A percentile compares a stretch with the other conserved stretches of the same genome.
Conservation (phyloP, 2,329 filamentous ascomycete species). For the Exophiala xenobiotica region DNA sequence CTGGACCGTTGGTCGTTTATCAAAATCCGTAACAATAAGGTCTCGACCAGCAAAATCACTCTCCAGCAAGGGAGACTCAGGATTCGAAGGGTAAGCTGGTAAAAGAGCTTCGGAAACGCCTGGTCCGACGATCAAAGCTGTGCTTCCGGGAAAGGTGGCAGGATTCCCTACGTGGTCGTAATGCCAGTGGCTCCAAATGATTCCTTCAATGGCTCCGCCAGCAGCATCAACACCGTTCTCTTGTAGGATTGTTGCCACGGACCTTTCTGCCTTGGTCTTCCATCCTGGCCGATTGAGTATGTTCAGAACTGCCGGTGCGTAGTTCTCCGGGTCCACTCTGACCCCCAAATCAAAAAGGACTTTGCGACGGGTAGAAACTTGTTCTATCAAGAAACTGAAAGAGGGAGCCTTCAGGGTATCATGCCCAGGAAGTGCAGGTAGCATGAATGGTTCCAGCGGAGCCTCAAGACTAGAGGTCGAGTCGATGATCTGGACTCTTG, state of each 20-base stretch:
- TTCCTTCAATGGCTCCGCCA: conserved; percentile 30
- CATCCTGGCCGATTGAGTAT: conserved; percentile 8
- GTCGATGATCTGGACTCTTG: conserved; percentile 12
- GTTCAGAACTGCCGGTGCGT: conserved; percentile 13
- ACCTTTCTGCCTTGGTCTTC: conserved; percentile 25
- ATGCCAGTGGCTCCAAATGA: conserved; percentile 35
- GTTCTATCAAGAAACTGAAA: conserved; percentile 18
- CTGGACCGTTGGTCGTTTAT: conserved; percentile 37
- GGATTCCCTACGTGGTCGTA: conserved; percentile 53
- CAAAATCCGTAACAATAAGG: conserved; percentile 28
- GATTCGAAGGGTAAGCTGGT: conserved; percentile 49
- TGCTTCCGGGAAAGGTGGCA: conserved; percentile 46
- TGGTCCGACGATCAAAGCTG: conserved; percentile 53
- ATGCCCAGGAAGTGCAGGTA: conserved; percentile 8
- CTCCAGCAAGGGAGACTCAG: conserved; percentile 37
- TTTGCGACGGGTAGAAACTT: conserved; percentile 7
- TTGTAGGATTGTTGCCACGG: conserved; percentile 33
- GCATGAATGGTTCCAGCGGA: conserved; percentile 9
- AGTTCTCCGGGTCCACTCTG: conserved; percentile 30
- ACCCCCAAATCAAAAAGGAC: conserved; percentile 32
- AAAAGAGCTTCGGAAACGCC: conserved; percentile 45
- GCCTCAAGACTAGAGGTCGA: conserved; percentile 7
- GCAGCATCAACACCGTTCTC: conserved; percentile 24
- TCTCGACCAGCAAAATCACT: conserved; percentile 35
- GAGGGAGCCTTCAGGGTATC: conserved; percentile 4